These are phyloP conservation scores for Beauveria sp. DNA, from an alignment of 2,329 filamentous ascomycete species.

Conservation along the genomic window DNA sequence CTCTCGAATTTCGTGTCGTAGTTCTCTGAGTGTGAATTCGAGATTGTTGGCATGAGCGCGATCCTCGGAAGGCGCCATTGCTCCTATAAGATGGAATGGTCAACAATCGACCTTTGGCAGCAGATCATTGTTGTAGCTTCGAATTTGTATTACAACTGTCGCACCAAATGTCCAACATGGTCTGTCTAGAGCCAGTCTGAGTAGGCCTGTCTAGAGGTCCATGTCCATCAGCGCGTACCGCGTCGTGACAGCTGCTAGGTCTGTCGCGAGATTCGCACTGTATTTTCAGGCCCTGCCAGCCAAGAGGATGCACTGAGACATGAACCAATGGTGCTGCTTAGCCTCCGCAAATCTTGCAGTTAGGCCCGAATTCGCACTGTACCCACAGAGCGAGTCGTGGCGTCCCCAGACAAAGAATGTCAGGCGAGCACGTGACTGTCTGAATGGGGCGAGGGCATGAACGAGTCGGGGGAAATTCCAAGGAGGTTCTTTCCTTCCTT, in stretches of 20 bases:
- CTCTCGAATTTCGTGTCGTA: slow-evolving; percentile 51
- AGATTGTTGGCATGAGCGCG: slow-evolving; percentile 40
- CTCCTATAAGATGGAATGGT: background rate
- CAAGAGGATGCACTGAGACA: background rate
- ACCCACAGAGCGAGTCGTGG: background rate
- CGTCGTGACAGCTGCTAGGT: background rate
- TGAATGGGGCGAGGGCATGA: background rate
- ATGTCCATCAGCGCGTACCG: background rate
- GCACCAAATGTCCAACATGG: background rate
- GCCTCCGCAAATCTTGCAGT: background rate
- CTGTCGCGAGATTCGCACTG: background rate
- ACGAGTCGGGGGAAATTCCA: background rate
- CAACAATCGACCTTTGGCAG: background rate
- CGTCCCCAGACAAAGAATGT: background rate
- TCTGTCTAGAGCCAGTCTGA: too few species aligned
- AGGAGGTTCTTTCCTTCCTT: background rate
- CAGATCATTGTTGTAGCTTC: background rate
- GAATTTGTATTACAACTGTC: background rate
- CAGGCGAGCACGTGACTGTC: background rate
- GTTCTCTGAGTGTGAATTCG: slow-evolving; percentile 58
- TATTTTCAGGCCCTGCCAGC: background rate
- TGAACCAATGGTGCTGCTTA: background rate
- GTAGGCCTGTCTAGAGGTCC: background rate
- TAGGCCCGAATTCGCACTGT: background rate
- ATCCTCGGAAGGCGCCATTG: slow-evolving; percentile 18